A percentile compares a stretch with the other conserved stretches of the same genome.
Conservation (phyloP, 352 stramenopile genomes). For the Pythium plurisporium region DNA sequence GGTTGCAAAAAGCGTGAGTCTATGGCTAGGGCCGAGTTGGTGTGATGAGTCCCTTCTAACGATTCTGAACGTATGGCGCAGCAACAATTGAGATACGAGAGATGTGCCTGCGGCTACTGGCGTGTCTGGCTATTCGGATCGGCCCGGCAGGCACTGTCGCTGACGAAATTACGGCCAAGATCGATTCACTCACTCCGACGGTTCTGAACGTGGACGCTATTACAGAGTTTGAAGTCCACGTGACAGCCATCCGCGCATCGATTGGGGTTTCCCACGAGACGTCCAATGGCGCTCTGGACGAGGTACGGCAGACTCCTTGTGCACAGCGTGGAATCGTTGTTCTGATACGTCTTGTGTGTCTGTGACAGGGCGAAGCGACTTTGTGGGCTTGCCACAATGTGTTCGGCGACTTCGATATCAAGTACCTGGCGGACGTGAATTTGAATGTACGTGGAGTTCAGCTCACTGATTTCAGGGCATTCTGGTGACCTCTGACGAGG, state of each 20-base stretch:
- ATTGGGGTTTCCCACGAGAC: constrained; percentile 1
- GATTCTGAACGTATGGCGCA: too few species aligned
- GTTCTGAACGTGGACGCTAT: constrained; percentile 34
- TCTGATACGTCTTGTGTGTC: not conserved
- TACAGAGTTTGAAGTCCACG: constrained; percentile 43
- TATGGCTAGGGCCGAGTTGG: too few species aligned
- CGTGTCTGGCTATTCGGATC: constrained; percentile 38
- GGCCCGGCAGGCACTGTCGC: constrained; percentile 35
- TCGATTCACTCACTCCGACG: not conserved
- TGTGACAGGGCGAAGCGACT: not conserved
- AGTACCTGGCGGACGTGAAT: constrained; percentile 36
- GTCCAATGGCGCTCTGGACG: constrained; percentile 25
- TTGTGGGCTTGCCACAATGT: constrained; percentile 30
- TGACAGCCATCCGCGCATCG: constrained; percentile 32
- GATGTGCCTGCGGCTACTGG: constrained; percentile 48
- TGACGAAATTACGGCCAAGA: constrained; percentile 18
- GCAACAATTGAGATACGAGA: constrained; percentile 41
- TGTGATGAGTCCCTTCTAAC: too few species aligned
- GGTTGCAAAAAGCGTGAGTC: constrained; percentile 36
- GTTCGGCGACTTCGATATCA: constrained; percentile 46
- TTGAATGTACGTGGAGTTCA: constrained; percentile 33
- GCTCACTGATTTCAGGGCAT: not conserved
- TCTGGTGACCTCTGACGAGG: not conserved
- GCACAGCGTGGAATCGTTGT: not conserved
- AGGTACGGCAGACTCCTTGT: constrained; percentile 18